Conservation (phyloP, 495 filamentous ascomycete species). For the Talaromyces thailandensis region DNA sequence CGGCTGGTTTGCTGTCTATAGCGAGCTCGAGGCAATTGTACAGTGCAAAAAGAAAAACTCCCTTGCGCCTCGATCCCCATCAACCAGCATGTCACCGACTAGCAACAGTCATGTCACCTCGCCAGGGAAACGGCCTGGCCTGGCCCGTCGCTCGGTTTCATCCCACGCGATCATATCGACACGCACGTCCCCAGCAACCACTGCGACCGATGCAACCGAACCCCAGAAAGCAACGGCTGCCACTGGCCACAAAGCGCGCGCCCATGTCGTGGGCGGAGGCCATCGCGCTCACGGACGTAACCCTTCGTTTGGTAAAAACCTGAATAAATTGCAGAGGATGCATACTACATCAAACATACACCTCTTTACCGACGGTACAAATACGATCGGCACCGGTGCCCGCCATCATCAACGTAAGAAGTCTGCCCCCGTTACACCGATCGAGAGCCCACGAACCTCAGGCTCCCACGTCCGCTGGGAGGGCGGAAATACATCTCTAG, state of each 20-base stretch:
- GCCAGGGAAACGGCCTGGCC: conserved; percentile 38
- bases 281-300: conserved; percentile 37
- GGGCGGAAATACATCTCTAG: conserved; percentile 13
- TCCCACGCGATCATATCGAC: conserved; percentile 35
- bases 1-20: background rate
- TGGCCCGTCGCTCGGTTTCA: conserved; percentile 38
- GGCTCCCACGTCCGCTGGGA: conserved; percentile 33
- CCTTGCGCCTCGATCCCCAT: background rate
- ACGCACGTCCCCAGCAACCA: conserved; percentile 24
- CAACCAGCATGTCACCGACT: conserved; percentile 4
- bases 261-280: conserved; percentile 36
- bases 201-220: conserved; percentile 4
- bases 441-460: conserved; percentile 28
- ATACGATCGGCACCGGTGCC: conserved; percentile 8
- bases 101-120: conserved; percentile 26
- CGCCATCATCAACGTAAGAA: conserved; percentile 41
- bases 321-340: conserved; percentile 33
- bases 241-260: conserved; percentile 20
- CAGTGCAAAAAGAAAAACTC: background rate
- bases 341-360: conserved; percentile 16
- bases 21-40: background rate
- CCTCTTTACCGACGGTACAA: conserved; percentile 17
- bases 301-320: conserved; percentile 32
- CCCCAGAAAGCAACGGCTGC: conserved; percentile 15
- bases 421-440: conserved; percentile 34